Conservation (phyloP, 1,284 basidiomycete genomes). For the Fomitopsis betulina region DNA sequence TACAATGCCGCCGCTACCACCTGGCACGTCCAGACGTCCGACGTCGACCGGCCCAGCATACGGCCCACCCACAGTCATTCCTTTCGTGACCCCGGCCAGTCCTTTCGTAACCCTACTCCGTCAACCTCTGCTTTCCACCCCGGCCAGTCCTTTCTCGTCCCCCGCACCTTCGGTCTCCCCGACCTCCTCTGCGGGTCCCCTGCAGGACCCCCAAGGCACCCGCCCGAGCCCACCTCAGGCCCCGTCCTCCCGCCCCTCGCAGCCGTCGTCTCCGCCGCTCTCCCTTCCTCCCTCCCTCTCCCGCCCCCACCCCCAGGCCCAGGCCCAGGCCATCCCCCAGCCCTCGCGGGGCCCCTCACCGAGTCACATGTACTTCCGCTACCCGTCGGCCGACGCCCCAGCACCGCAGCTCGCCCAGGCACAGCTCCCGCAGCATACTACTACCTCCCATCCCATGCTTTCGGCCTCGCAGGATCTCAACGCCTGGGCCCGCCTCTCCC, state of each 20-base stretch:
- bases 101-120: constrained; percentile 50
- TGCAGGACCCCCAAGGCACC: constrained; percentile 40
- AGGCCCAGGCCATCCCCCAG: constrained; percentile 24
- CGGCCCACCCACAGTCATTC: constrained; percentile 44
- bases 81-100: constrained; percentile 69
- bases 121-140: constrained; percentile 37
- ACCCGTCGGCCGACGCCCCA: constrained; percentile 38
- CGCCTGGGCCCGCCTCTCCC: constrained; percentile 39
- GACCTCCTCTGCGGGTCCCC: constrained; percentile 35
- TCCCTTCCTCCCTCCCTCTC: constrained; percentile 44
- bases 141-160: constrained; percentile 65
- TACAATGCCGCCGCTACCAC: constrained; percentile 26
- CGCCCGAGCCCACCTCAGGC: constrained; percentile 31
- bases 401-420: constrained; percentile 50
- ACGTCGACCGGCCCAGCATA: constrained; percentile 31
- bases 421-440: constrained; percentile 59
- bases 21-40: constrained; percentile 34
- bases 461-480: constrained; percentile 41
- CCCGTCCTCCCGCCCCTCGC: constrained; percentile 59
- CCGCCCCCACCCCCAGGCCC: constrained; percentile 24
- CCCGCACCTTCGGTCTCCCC: constrained; percentile 46
- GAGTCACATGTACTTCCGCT: constrained; percentile 45
- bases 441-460: constrained; percentile 32
- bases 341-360: constrained; percentile 28
- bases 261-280: constrained; percentile 65